These are phyloP conservation scores for Monosporascus cannonballus DNA, from an alignment of 2,329 filamentous ascomycete genomes.

Conservation along the genomic window DNA sequence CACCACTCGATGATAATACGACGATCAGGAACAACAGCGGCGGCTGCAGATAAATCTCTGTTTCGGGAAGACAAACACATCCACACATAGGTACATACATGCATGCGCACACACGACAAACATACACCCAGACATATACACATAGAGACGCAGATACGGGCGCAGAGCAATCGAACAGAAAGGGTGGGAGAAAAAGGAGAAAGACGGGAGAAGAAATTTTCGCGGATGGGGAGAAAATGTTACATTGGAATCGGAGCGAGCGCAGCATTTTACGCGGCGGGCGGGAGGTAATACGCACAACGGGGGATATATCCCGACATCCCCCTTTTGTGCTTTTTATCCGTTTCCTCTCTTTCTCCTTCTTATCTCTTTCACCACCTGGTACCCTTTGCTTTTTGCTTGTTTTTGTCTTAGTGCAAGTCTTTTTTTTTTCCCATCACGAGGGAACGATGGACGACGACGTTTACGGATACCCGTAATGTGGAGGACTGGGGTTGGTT, in stretches of 20 bases:
- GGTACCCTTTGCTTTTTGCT: no score
- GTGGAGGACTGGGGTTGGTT: no score
- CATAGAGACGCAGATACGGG: background rate
- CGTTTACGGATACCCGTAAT: no score
- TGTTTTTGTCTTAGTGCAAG: no score
- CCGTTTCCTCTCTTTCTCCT: constrained; percentile 8
- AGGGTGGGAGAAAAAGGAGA: background rate
- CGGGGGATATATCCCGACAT: background rate
- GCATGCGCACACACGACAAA: background rate
- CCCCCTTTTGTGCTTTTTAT: constrained; percentile 8
- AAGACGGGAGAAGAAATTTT: background rate
- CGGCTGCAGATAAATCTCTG: no score
- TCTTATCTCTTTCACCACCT: background rate
- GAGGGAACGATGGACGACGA: no score
- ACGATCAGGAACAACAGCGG: no score
- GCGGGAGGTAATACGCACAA: background rate
- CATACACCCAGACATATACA: background rate
- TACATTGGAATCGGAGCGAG: background rate
- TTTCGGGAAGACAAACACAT: no score
- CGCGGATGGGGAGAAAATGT: background rate
- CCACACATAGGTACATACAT: background rate
- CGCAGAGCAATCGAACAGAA: background rate
- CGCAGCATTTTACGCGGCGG: background rate
- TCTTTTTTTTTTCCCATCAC: no score
- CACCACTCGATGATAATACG: no score